Evolutionary conservation across 2,329 filamentous ascomycete species (phyloP), one percentile per base, ranked within the genome.

Genomic region (Pseudocercospora vitis): DNA sequence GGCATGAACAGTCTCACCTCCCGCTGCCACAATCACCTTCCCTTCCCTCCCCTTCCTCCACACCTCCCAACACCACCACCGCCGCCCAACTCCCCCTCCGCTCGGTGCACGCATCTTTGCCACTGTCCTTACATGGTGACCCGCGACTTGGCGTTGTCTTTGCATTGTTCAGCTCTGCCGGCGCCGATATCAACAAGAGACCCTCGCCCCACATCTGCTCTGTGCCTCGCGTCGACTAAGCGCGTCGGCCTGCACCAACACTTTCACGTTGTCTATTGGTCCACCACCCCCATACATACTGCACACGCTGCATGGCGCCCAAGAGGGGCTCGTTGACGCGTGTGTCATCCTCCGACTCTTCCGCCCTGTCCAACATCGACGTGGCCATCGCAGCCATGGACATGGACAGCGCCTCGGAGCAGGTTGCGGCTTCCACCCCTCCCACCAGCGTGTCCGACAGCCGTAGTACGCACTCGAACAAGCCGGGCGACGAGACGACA

Each of bases 401-500:
- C 53, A 59, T 64, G 52, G 64, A 64, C 53, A 65, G 65, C 60
- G 68, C 68, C 56, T 63, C 68, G 68, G 70, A 74, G 65, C 80
- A 63, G 73, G 32, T 18, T 29, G 63, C 77, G 21, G 79, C 75
- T 63, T 85, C 82, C 16, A 87, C 85, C 53, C 85, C 85, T 42
- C 83, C 84, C 19, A 88, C 85, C 45, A 87, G 82, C 61, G 74
- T 85, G 61, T 81, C 80, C 65, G 85, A 87, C 68, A 78, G 75
- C 63, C 77, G 76, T 55, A 86, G 83, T 71, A 73, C 84, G 33
- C 70, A 75, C 33, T 76, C 53, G 42, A 58, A 21, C 58, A 64
- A 53, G 65, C 59, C 29, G 12, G 45, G 52, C 18, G 58, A 60
- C 24, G 62, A 71, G 28, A 54, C 59, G 31, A 55, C 62, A 24